Base-by-base conservation (phyloP, 2,329 filamentous ascomycete genomes). In the Talaromyces amestolkiae region DNA sequence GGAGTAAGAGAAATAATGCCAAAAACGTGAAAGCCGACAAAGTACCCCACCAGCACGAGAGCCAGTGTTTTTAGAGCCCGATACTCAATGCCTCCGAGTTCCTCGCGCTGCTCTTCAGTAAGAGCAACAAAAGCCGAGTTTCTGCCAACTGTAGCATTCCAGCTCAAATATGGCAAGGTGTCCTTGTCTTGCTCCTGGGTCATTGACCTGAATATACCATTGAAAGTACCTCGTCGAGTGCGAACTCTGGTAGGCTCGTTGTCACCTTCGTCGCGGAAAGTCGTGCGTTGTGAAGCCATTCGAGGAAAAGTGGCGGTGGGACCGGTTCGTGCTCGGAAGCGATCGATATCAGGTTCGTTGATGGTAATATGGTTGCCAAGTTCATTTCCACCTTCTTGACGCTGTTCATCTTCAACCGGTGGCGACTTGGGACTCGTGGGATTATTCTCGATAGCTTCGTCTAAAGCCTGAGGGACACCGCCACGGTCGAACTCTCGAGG, bases 1-100 rank as follows among this genome's bases (percentile, higher is more conserved):
- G 92, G 91, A 3, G 92, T 74, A 13, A 97, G 78, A 70, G 88
- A 89, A 33, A 92, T 75, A 43, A 96, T 80, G 0, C 89, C 92
- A 3, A 97, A 81, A 1, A 93, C 71, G 72, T 93, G 91, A 71
- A 96, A 97, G 0, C 90, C 89, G 74, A 92, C 86, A 73, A 91
- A 97, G 77, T 98, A 99, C 8, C 80, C 81, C 3, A 91, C 84
- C 22, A 98, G 81, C 35, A 98, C 88, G 33, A 92, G 75, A 1
- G 91, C 91, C 58, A 99, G 80, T 2, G 92, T 92, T 76, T 97
- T 96, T 67, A 99, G 77, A 0, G 94, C 91, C 6, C 95, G 89
- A 74, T 99, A 99, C 76, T 99, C 95, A 68, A 99, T 97, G 22
- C 95, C 95, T 11, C 95, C 95, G 2, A 99, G 81, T 77, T 99